Base-by-base conservation (phyloP, 179 eudicot species). In the Beta corolliflora region DNA sequence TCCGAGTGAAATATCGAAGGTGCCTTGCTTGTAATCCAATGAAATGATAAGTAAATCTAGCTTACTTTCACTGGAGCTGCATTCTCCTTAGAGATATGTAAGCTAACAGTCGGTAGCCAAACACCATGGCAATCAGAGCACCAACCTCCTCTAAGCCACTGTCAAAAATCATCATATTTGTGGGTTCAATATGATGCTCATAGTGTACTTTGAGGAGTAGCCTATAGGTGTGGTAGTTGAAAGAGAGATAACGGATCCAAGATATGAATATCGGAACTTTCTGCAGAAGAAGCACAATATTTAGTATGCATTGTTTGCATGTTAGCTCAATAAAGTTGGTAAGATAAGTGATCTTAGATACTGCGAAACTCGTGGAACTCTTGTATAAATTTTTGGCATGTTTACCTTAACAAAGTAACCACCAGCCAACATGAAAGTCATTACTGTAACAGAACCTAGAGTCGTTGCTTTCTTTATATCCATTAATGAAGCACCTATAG, bases 381-480 rank as follows among this genome's bases (percentile, higher is more conserved):
- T 23, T 71, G 18, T n/a, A 59, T 29, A 18, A 23, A 45, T 64
- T 54, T 2, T 66, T 71, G 61, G 61, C 52, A 11, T 71, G 41
- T 65, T 48, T 90, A 91, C 99, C 94, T 89, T 86, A 16, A 95
- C 98, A 31, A 95, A 95, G 84, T 71, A 95, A 54, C 97, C 99
- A 55, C 99, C 99, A 13, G 99, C 94, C 88, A 95, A 80, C 99
- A 95, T 95, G 92, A 95, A 95, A 75, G 99, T 90, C 99, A 95
- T 95, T 11, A 95, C 98, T 48, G 95, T 91, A 54, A 95, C 98
- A 29, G 99, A 95, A 60, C 95, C 97, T 66, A 94, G 85, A 64
- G 99, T 95, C 63, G 99, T 95, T 66, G 98, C 99, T 82, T 81
- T 92, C 89, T 95, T 95, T 74, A 94, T 81, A 87, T 95, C 99